Base-by-base conservation (phyloP, 192 early-diverging fungal genomes). In the Coemansia sp. region DNA sequence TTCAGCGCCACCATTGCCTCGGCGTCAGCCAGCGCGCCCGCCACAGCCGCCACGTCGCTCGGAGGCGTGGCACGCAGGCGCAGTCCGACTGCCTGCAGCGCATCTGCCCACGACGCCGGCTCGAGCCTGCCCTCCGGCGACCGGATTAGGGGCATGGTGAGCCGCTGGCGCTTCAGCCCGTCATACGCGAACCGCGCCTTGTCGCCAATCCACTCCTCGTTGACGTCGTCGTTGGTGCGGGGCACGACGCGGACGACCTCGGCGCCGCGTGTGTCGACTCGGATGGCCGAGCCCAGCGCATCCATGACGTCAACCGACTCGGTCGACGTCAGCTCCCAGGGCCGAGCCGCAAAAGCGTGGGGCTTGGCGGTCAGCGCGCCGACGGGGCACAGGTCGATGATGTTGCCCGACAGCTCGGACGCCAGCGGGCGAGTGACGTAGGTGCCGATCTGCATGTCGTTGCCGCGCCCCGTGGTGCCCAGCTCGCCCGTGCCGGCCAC, bases 141-240 rank as follows among this genome's bases (percentile, higher is more conserved):
- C 75, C 94, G 91, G 63, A 98, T 81, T 74, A 99, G 88, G 29
- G 97, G 97, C 22, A 89, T 90, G 34, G 96, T 98, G 65, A 99
- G 87, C 66, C 97, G 88, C 87, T 99, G 97, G 24, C 93, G 90
- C 89, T 96, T 98, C 33, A 99, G 88, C 57, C 97, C 97, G 78
- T 99, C 97, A 73, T 89, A 95, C 49, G 92, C 90, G 75, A 95
- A 97, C 38, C 97, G 91, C 54, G 95, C 96, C 89, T 97, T 97
- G 88, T 99, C 97, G 11, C 95, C 95, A 68, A 99, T 95, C 97
- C 97, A 99, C 87, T 99, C 97, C 83, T 97, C 94, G 83, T 99
- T 99, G 78, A 99, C 86, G n/a, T 93, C 95, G 70, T 99, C 97
- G 85, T 99, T 99, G 68, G 95, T 86, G 42, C 95, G 93, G 36